Base-by-base conservation (phyloP, 306 rosid genomes). In the Luffa acutangula region DNA sequence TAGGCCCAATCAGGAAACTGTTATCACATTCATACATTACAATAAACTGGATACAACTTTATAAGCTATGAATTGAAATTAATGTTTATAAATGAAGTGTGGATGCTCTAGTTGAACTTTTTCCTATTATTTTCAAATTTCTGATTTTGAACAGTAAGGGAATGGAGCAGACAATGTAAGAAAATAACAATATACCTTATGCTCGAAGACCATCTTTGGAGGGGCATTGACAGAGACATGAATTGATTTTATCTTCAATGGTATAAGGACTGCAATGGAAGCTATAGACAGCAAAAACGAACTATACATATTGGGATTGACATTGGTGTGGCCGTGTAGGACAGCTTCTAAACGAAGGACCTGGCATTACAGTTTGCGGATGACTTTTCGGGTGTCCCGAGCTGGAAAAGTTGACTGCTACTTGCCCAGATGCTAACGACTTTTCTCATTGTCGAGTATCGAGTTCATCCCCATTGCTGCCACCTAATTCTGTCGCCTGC, bases 261-360 rank as follows among this genome's bases (percentile, higher is more conserved):
- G 63, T 52, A 34, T 51, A 34, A 52, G 78, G 78, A 52, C 43
- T 36, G 63, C 62, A 31, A 34, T 34, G 63, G 48, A 75, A 75
- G 48, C 64, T 75, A 53, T 75, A 15, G 78, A 75, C 78, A 75
- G 78, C 64, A 75, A 18, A 65, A 76, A 67, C 82, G 81, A 51
- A 62, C 51, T 69, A 76, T 75, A 83, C 82, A 75, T 80, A 72
- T 74, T 77, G 76, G 42, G 18, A 65, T 81, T 62, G 78, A 69
- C 62, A 81, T 80, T 81, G 41, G 78, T 82, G 79, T 36, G 31
- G 73, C 57, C 56, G 56, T 6, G 57, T 71, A 71, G 84, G 84
- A 9, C 87, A 84, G 86, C 87, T 59, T 79, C 89, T 81, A 78
- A 76, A 85, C 51, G 73, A 14, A 75, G 62, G 64, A 52, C 34